phyloP scores from a whole-genome alignment of 1,284 basidiomycete species.

The Fomitopsis betulina region DNA sequence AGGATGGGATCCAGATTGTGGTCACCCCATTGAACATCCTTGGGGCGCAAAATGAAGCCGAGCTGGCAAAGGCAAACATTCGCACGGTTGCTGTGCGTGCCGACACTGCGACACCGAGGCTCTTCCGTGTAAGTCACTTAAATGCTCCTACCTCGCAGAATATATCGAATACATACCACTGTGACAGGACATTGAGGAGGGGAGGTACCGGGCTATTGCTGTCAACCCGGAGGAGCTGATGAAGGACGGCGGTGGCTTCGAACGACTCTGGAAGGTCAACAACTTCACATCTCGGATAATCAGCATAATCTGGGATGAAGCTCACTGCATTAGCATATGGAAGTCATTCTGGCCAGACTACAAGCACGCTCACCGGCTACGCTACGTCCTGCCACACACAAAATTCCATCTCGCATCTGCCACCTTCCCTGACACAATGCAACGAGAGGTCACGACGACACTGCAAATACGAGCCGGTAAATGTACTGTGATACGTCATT shows the following conservation, averaged over 20 bases:
- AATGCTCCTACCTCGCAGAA: no score
- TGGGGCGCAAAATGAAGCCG: conserved; percentile 18
- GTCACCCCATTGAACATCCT: conserved; percentile 26
- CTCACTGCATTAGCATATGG: conserved; percentile 33
- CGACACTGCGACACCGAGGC: conserved; percentile 14
- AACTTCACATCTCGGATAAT: conserved; percentile 22
- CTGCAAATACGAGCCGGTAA: conserved; percentile 11
- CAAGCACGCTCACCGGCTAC: conserved; percentile 21
- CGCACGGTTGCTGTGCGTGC: conserved; percentile 18
- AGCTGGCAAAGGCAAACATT: conserved; percentile 12
- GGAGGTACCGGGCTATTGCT: conserved; percentile 25
- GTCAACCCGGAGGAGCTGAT: conserved; percentile 31
- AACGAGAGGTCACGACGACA: conserved; percentile 17
- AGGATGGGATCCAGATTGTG: conserved; percentile 22
- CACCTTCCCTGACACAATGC: conserved; percentile 26
- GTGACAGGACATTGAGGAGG: conserved; percentile 26
- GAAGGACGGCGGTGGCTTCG: conserved; percentile 15
- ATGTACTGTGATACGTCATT: conserved; percentile 10
- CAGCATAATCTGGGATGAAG: conserved; percentile 32
- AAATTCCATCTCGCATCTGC: conserved; percentile 28
- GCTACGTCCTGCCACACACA: conserved; percentile 22
- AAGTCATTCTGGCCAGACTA: conserved; percentile 29
- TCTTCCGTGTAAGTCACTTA: conserved; percentile 10
- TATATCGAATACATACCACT: no score
- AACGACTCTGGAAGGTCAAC: conserved; percentile 22